phyloP scores from a whole-genome alignment of 352 stramenopile genomes.

The Globisporangium parvum region DNA sequence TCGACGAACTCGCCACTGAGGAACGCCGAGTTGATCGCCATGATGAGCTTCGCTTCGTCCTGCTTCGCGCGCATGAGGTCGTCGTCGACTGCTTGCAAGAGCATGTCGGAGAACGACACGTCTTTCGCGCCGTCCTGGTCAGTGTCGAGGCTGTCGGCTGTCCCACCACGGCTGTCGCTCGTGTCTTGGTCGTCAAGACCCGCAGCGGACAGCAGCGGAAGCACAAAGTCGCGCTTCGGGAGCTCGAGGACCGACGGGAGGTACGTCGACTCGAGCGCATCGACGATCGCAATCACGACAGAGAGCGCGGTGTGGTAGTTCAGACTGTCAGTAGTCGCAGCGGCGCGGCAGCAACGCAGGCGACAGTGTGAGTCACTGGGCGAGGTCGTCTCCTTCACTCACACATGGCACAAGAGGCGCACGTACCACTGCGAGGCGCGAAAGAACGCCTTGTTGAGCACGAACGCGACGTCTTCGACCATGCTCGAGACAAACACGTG shows the following conservation, averaged over 20 bases:
- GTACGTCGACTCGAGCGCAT: constrained; percentile 77
- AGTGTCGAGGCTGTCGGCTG: not conserved
- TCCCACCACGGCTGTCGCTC: not conserved
- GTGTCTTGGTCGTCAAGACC: not conserved
- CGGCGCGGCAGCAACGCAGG: constrained; percentile 2
- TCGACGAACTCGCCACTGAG: constrained; percentile 75
- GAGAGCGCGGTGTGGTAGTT: constrained; percentile 80
- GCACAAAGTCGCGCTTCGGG: constrained; percentile 48
- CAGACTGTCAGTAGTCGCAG: constrained; percentile 29
- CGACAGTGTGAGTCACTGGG: not conserved
- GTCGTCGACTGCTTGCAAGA: constrained; percentile 73
- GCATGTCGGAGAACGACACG: constrained; percentile 74
- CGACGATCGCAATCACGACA: constrained; percentile 78
- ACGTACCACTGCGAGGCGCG: constrained; percentile 65
- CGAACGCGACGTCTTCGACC: constrained; percentile 81
- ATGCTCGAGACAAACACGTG: constrained; percentile 73
- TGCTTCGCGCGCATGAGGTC: constrained; percentile 56
- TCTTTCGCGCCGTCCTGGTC: constrained; percentile 19
- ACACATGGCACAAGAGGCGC: not conserved
- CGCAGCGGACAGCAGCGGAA: constrained; percentile 27
- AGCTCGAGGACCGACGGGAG: constrained; percentile 68
- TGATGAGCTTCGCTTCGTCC: constrained; percentile 74
- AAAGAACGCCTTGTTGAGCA: constrained; percentile 80
- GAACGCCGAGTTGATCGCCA: constrained; percentile 85
- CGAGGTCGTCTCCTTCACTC: not conserved